Evolutionary conservation across 1,284 basidiomycete genomes (phyloP).

Genomic region (Moesziomyces sp.): DNA sequence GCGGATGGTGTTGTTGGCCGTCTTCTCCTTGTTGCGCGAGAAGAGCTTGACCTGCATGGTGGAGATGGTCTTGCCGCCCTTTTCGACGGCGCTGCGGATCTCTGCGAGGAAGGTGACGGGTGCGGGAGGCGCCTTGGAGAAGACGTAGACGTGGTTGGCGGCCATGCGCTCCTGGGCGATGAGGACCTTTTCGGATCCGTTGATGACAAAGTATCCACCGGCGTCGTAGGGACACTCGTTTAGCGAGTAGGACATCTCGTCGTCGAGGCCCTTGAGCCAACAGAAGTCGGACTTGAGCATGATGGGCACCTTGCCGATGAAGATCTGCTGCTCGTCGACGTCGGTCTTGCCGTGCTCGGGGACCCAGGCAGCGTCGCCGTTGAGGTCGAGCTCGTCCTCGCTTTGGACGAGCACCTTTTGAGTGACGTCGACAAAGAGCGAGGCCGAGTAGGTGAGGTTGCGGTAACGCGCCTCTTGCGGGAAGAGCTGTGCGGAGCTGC

Average conservation of each 20-base stretch:
- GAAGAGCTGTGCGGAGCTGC: slow-evolving; percentile 89
- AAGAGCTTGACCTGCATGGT: slow-evolving; percentile 99
- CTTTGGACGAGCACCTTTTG: slow-evolving; percentile 84
- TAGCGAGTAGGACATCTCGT: slow-evolving; percentile 85
- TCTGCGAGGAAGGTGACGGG: slow-evolving; percentile 96
- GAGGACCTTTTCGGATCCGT: slow-evolving; percentile 98
- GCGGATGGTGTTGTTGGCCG: slow-evolving; percentile 88
- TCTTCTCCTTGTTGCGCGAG: slow-evolving; percentile 85
- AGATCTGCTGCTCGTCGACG: slow-evolving; percentile 79
- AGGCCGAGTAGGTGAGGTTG: slow-evolving; percentile 94
- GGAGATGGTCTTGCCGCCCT: slow-evolving; percentile 97
- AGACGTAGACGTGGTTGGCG: slow-evolving; percentile 99
- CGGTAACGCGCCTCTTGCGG: slow-evolving; percentile 96
- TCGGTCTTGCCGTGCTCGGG: slow-evolving; percentile 74
- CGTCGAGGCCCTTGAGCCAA: slow-evolving; percentile 82
- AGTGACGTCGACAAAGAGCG: slow-evolving; percentile 94
- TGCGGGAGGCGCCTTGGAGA: slow-evolving; percentile 96
- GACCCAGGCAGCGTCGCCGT: slow-evolving; percentile 84
- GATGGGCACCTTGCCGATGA: slow-evolving; percentile 97
- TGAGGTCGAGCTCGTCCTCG: slow-evolving; percentile 76
- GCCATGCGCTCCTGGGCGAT: slow-evolving; percentile 99
- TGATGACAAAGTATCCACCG: slow-evolving; percentile 99
- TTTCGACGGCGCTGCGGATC: slow-evolving; percentile 97
- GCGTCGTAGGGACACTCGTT: slow-evolving; percentile 96
- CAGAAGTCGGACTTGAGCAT: slow-evolving; percentile 98